phyloP scores from a whole-genome alignment of 2,329 filamentous ascomycete genomes.

The Penicillium griseofulvum region DNA sequence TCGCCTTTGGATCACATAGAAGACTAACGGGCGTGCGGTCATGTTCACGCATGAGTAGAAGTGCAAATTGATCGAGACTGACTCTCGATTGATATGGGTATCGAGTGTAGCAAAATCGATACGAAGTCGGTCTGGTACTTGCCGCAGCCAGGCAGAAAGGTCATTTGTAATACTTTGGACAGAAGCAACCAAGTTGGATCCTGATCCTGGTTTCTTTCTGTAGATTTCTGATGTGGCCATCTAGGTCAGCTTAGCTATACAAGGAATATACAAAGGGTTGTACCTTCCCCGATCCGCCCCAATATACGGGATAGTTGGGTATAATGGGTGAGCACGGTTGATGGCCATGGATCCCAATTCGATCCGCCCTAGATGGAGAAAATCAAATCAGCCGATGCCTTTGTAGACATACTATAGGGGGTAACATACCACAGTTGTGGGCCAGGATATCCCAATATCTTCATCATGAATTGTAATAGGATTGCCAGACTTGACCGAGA shows the following conservation, averaged over 20 bases:
- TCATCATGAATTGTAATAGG: conserved; percentile 56
- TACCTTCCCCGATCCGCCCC: conserved; percentile 48
- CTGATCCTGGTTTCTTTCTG: conserved; percentile 48
- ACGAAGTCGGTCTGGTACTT: conserved; percentile 49
- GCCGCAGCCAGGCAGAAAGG: conserved; percentile 51
- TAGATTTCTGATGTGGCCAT: conserved; percentile 43
- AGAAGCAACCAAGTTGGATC: conserved; percentile 49
- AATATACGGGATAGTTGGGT: conserved; percentile 54
- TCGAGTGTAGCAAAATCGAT: conserved; percentile 50
- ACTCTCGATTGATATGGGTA: conserved; percentile 47
- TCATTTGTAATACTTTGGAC: conserved; percentile 53
- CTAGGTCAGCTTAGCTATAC: conserved; percentile 5
- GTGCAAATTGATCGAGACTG: conserved; percentile 53
- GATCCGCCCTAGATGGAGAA: conserved; percentile 12
- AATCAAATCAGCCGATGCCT: conserved; percentile 1
- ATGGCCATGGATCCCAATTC: conserved; percentile 39
- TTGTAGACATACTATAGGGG: not conserved
- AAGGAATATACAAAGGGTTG: not conserved
- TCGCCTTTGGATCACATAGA: conserved; percentile 53
- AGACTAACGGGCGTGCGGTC: conserved; percentile 54
- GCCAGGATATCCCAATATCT: conserved; percentile 49
- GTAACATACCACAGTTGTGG: conserved; percentile 28
- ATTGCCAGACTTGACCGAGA: conserved; percentile 56
- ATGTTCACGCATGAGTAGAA: conserved; percentile 60
- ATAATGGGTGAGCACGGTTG: conserved; percentile 52